These are phyloP conservation scores for Vicia sativa DNA, from an alignment of 306 rosid species.

Conservation along the genomic window DNA sequence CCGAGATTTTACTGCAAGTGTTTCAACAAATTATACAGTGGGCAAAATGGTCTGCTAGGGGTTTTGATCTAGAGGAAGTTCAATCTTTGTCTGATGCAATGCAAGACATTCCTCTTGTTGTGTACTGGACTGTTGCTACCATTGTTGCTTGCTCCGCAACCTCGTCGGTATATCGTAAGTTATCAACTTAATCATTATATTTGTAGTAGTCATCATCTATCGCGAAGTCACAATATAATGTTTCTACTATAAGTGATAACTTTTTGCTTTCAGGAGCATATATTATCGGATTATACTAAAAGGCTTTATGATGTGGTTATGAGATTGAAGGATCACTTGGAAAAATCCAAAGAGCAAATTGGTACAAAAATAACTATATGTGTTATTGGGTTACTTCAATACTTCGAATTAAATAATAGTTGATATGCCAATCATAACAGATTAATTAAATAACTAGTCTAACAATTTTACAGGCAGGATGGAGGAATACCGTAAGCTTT, in stretches of 20 bases:
- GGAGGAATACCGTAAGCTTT: background rate
- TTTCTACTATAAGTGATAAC: background rate
- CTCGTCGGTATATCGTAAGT: conserved; percentile 37
- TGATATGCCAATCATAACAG: no score
- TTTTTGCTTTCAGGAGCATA: conserved; percentile 20
- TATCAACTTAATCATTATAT: background rate
- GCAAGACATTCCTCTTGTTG: conserved; percentile 39
- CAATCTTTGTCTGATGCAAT: conserved; percentile 11
- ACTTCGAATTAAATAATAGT: background rate
- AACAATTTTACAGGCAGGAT: conserved; percentile 14
- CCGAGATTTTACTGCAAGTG: conserved; percentile 26
- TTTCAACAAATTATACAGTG: conserved; percentile 40
- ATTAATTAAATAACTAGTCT: no score
- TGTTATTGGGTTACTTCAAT: background rate
- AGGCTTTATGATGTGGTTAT: background rate
- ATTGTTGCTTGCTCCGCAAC: conserved; percentile 26
- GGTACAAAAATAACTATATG: background rate
- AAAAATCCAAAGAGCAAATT: background rate
- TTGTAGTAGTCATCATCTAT: no score
- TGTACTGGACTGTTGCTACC: conserved; percentile 35
- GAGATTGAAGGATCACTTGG: conserved; percentile 12
- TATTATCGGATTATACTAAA: conserved; percentile 7
- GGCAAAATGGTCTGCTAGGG: conserved; percentile 20
- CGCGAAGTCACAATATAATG: no score
- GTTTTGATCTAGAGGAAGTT: conserved; percentile 23